These are phyloP conservation scores for Amanita phalloides DNA, from an alignment of 768 basidiomycete species.

Conservation along the genomic window DNA sequence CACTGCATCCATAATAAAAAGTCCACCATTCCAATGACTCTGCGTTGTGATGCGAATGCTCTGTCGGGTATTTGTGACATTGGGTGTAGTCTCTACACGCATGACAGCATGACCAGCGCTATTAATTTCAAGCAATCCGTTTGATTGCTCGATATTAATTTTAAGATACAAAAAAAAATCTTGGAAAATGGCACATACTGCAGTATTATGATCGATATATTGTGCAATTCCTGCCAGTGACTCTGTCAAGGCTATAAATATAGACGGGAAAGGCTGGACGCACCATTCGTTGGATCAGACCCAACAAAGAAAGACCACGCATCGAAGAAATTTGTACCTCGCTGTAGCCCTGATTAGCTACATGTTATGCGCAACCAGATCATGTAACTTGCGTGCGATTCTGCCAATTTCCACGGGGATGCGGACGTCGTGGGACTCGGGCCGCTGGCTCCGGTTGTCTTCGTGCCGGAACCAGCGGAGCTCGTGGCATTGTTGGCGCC, in stretches of 20 bases:
- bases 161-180: constrained; percentile 1
- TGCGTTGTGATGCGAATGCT: constrained; percentile 72
- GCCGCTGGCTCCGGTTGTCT: constrained; percentile 10
- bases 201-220: constrained; percentile 53
- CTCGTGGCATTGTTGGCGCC: constrained; percentile 9
- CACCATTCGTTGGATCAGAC: constrained; percentile 70
- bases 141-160: constrained; percentile 29
- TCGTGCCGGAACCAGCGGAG: constrained; percentile 11
- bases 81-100: constrained; percentile 78
- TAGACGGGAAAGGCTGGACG: constrained; percentile 3
- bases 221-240: constrained; percentile 32
- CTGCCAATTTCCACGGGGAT: constrained; percentile 50
- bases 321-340: constrained; percentile 69
- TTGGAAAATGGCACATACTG: constrained; percentile 26
- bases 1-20: constrained; percentile 73
- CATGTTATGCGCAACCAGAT: constrained; percentile 4
- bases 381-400: constrained; percentile 39
- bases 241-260: background rate
- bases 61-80: constrained; percentile 55
- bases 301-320: constrained; percentile 66
- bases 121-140: constrained; percentile 59
- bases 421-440: constrained; percentile 16
- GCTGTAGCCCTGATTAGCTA: constrained; percentile 19
- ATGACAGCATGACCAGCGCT: constrained; percentile 69
- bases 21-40: constrained; percentile 46